phyloP scores from a whole-genome alignment of 2,329 filamentous ascomycete genomes.

The Fusarium lyarnte region DNA sequence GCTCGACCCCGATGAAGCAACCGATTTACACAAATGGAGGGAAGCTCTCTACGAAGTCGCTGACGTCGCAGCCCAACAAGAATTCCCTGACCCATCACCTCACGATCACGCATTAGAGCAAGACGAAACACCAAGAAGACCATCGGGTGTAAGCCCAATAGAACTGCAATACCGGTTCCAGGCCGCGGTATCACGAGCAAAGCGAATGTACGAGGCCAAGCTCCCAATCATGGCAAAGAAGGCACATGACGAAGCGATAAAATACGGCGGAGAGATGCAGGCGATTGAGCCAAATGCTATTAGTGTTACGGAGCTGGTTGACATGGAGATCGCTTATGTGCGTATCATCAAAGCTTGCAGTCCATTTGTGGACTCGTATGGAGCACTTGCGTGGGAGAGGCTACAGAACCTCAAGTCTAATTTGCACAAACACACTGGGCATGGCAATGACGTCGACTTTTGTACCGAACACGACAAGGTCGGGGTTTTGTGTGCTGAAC shows the following conservation, averaged over 20 bases:
- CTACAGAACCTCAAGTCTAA: background rate
- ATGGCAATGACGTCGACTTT: background rate
- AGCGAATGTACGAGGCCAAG: background rate
- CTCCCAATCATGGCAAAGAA: slow-evolving; percentile 9
- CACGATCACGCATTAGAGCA: background rate
- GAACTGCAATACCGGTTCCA: slow-evolving; percentile 6
- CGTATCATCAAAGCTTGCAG: slow-evolving; percentile 8
- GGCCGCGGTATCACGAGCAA: background rate
- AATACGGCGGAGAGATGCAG: background rate
- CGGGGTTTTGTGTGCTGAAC: slow-evolving; percentile 4
- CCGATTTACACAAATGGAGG: background rate
- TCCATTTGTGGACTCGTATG: background rate
- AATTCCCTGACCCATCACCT: background rate
- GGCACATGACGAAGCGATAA: slow-evolving; percentile 9
- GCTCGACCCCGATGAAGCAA: background rate
- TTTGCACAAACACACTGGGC: background rate
- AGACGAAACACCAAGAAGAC: background rate
- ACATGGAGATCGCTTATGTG: slow-evolving; percentile 3
- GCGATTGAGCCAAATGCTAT: background rate
- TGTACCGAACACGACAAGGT: background rate
- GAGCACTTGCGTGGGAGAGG: background rate
- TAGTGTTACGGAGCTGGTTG: background rate
- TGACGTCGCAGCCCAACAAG: background rate
- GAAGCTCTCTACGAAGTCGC: slow-evolving; percentile 9
- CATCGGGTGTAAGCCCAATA: background rate